Evolutionary conservation across 83 land plant species (phyloP), one percentile per base, ranked within the genome.

Genomic region (Picea engelmannii): DNA sequence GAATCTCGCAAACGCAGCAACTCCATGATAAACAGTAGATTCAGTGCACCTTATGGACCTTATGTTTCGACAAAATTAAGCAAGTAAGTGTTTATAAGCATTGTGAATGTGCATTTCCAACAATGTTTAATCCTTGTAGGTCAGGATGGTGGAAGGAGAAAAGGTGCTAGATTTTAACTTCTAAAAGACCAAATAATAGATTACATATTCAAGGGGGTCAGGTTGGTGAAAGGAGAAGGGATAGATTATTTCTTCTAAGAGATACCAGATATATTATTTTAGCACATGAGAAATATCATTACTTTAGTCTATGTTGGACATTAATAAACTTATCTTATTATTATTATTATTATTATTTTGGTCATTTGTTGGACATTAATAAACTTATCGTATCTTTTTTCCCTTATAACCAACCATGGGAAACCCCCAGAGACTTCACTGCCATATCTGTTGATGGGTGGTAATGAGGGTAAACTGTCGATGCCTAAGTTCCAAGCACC

Each of bases 11-110:
- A 73, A 73, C 42, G 58, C 24, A 49, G 58, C 24, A 49, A 15
- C 27, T 73, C 58, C 59, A 21, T 21, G 27, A 42, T 73, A 18
- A n/a, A 47, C 4, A 47, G 77, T 47, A 21, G 77, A 73, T 73
- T 47, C 77, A 42, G 59, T 47, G 59, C 77, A 21, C 24, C 77
- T 23, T 73, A 20, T 73, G 77, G 77, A 73, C 77, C 44, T 47
- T 73, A 21, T 73, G 25, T 47, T 42, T 55, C 58, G 12, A 52
- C 59, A 47, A 47, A 58, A 73, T 73, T 55, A 42, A n/a, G 21
- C 77, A 73, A 73, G 77, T 73, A 73, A 1, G 77, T 47, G n/a
- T 73, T 73, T 20, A 52, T 52, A 52, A 52, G 58, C 58, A 52
- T 11, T 52, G 58, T 52, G 58, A 12, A 52, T 52, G 12, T 52